Conservation (phyloP, 495 filamentous ascomycete species). For the Recurvomyces mirabilis region DNA sequence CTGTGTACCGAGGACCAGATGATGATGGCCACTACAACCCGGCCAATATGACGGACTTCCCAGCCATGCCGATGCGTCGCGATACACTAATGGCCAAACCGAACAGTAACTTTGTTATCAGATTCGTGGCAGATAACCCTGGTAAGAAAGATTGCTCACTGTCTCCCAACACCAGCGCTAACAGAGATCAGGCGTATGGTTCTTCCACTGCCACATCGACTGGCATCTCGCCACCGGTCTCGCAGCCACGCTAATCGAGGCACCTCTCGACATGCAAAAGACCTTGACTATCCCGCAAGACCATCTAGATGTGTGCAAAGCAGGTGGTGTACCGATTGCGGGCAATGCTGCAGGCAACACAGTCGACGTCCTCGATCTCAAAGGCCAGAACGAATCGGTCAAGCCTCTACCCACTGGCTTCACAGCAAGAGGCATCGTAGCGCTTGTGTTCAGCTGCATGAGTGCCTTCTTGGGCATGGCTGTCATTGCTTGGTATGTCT, state of each 20-base stretch:
- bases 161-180: too few relatives aligned
- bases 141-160: constrained; percentile 35
- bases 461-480: constrained; percentile 61
- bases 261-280: constrained; percentile 51
- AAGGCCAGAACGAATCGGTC: constrained; percentile 46
- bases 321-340: constrained; percentile 33
- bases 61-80: constrained; percentile 42
- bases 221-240: constrained; percentile 56
- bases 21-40: constrained; percentile 39
- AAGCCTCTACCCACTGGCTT: constrained; percentile 57
- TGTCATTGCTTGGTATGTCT: constrained; percentile 52
- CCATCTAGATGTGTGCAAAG: constrained; percentile 53
- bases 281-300: constrained; percentile 49
- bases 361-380: constrained; percentile 50
- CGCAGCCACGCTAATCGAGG: constrained; percentile 60
- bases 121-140: constrained; percentile 52
- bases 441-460: constrained; percentile 54
- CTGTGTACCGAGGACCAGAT: constrained; percentile 45
- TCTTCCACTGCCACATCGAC: constrained; percentile 76
- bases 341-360: constrained; percentile 74
- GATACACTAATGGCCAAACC: constrained; percentile 47
- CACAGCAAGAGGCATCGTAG: constrained; percentile 45
- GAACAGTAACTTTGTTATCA: constrained; percentile 34
- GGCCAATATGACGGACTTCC: constrained; percentile 31
- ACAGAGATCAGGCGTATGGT: constrained; percentile 44